A percentile compares a stretch with the other conserved stretches of the same genome.
These are phyloP conservation scores for Aureobasidium sp. DNA, from an alignment of 2,329 filamentous ascomycete species.

Conservation along the genomic window DNA sequence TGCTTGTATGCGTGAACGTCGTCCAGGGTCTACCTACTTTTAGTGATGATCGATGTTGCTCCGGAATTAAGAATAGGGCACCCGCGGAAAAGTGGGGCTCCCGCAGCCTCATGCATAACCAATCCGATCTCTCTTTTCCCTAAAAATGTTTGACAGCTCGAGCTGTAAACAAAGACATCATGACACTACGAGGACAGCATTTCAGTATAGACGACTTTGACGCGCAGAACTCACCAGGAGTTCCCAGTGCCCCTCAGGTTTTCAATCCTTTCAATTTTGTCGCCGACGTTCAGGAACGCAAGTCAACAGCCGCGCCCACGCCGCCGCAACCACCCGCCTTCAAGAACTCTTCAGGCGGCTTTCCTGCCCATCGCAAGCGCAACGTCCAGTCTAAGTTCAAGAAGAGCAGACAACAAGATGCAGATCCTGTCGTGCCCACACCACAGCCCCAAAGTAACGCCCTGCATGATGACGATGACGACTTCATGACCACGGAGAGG, in stretches of 20 bases:
- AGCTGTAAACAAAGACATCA: constrained; percentile 3
- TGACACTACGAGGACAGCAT: constrained; percentile 48
- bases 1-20: background rate
- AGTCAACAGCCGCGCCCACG: constrained; percentile 36
- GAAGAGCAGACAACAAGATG: constrained; percentile 34
- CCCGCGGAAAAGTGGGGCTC: background rate
- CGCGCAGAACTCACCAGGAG: constrained; percentile 30
- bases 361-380: constrained; percentile 82
- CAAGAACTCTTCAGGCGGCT: constrained; percentile 56
- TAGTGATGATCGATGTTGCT: background rate
- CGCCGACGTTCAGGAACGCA: constrained; percentile 73
- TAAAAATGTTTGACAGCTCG: constrained; percentile 4
- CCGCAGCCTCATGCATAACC: constrained; percentile 11
- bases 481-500: constrained; percentile 39
- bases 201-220: constrained; percentile 51
- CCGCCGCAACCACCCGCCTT: constrained; percentile 57
- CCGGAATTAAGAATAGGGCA: constrained; percentile 9
- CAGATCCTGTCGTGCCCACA: background rate
- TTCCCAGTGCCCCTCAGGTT: background rate
- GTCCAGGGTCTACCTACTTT: constrained; percentile 10
- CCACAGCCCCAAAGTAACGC: background rate
- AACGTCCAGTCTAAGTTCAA: constrained; percentile 71
- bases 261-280: constrained; percentile 43
- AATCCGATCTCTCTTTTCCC: constrained; percentile 6
- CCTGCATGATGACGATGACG: background rate